Evolutionary conservation across 495 filamentous ascomycete species (phyloP), one percentile per base, ranked within the genome.

Genomic region (Aspergillus sparsus): DNA sequence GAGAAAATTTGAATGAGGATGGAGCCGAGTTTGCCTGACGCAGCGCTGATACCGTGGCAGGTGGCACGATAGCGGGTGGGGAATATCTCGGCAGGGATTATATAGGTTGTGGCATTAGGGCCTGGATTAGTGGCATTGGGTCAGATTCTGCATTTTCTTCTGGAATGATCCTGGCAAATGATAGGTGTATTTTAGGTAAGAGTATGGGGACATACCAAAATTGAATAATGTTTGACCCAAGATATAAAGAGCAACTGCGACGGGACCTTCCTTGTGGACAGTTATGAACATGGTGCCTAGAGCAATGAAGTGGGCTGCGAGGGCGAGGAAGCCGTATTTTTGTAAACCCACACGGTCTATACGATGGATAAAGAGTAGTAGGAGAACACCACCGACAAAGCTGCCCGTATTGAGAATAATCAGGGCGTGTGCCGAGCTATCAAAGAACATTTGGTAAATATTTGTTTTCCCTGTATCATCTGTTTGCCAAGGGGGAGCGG

Each of bases 201-300:
- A 12, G 32, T 53, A 49, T 5, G 27, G 8, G 32, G 33, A 34
- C 15, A 32, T 68, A 69, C 85, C 85, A 31, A 87, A 77, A 61
- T 88, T 87, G 71, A 88, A 89, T n/a, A 87, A 61, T 0, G 85
- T 65, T 66, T 89, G 82, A 16, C 80, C 82, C 18, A 89, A 45
- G 21, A 83, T 77, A 59, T 87, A 88, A 2, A 90, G 63, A 0
- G 75, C 70, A 7, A 89, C 79, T 9, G 79, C 80, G 5, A 77
- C 67, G 0, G 76, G 71, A 49, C 83, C 75, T 12, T 62, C 62
- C 18, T 67, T 61, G 33, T 73, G 75, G 10, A 80, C 64, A 6
- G 69, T 72, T 13, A 75, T 64, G 57, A 81, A 82, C 62, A 83
- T 69, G n/a, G 70, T 69, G 9, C 80, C 81, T 12, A 83, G 70